Conservation (phyloP, 306 rosid genomes). For the Myrica gale region DNA sequence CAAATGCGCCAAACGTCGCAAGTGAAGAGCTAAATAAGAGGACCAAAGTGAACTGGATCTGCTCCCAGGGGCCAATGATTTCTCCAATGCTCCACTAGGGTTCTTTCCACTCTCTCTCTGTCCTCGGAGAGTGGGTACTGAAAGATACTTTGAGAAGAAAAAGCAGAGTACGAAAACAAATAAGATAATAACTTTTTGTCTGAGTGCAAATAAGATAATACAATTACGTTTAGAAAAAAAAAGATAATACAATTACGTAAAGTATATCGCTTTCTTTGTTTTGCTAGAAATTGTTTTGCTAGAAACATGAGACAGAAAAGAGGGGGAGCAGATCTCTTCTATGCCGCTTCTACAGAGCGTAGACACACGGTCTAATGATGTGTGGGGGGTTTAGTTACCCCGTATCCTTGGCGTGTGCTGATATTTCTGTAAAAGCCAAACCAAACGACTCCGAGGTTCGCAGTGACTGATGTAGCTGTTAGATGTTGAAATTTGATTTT, state of each 20-base stretch:
- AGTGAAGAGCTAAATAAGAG: constrained; percentile 40
- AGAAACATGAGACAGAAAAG: too few species aligned
- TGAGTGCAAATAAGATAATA: too few species aligned
- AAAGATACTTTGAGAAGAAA: not conserved
- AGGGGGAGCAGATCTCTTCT: too few species aligned
- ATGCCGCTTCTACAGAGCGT: too few species aligned
- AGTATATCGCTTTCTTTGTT: too few species aligned
- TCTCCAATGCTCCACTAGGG: not conserved
- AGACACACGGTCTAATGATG: too few species aligned
- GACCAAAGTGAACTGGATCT: constrained; percentile 37
- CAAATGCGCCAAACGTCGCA: too few species aligned
- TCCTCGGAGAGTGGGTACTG: not conserved
- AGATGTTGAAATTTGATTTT: constrained; percentile 35
- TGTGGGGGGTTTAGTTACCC: not conserved
- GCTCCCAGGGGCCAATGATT: constrained; percentile 40
- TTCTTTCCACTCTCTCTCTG: not conserved
- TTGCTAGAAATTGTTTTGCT: too few species aligned
- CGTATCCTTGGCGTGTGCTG: constrained; percentile 25
- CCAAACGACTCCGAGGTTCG: not conserved
- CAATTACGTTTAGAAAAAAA: not conserved
- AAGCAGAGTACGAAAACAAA: constrained; percentile 4
- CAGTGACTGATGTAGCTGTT: constrained; percentile 40
- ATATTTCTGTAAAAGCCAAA: not conserved
- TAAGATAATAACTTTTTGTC: not conserved
- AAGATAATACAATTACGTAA: too few species aligned